phyloP scores from a whole-genome alignment of 179 eudicot genomes.

The Pouteria campechiana region DNA sequence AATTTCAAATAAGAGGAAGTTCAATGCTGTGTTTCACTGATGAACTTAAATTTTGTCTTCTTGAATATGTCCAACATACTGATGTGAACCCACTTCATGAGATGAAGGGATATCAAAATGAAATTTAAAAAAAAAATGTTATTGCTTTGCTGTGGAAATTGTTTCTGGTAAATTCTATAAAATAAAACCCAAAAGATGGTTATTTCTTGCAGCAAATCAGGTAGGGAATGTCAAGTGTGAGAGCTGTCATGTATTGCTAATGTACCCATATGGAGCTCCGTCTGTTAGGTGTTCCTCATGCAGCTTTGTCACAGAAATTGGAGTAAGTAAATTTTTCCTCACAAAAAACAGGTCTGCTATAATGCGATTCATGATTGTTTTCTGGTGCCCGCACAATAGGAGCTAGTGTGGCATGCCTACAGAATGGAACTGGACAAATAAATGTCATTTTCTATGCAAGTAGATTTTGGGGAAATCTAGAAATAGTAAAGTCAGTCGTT shows the following conservation, averaged over 20 bases:
- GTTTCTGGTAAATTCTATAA: not conserved
- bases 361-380: not conserved
- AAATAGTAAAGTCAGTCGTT: no score
- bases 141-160: not conserved
- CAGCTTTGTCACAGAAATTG: conserved; percentile 53
- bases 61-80: not conserved
- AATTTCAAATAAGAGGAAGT: no score
- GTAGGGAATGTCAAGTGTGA: conserved; percentile 89
- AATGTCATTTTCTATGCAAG: not conserved
- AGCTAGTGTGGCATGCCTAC: not conserved
- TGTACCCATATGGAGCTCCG: conserved; percentile 82
- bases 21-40: not conserved
- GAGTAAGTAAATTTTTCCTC: conserved; percentile 34
- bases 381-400: not conserved
- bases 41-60: not conserved
- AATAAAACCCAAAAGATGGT: no score
- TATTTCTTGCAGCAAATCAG: conserved; percentile 39
- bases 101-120: not conserved
- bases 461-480: no score
- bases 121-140: not conserved
- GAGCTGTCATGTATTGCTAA: conserved; percentile 65
- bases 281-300: conserved; percentile 75
- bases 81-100: not conserved
- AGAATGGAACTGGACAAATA: not conserved
- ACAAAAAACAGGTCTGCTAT: not conserved